Evolutionary conservation across 2,329 filamentous ascomycete genomes (phyloP).

Genomic region (Pestalotiopsis sp.): DNA sequence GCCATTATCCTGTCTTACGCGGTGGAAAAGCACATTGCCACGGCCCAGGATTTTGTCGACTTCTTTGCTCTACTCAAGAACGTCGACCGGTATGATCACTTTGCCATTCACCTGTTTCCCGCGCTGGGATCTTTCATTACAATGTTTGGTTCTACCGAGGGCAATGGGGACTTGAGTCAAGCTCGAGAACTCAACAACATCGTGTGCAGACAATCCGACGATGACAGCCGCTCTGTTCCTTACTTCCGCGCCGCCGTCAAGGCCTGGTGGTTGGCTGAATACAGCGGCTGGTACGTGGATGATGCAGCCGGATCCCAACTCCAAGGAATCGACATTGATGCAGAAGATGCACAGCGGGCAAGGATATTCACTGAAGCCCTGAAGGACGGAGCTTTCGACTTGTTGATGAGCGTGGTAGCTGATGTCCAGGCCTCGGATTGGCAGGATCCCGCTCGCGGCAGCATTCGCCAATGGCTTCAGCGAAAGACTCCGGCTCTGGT

Average conservation of each 20-base stretch:
- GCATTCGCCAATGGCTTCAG: slow-evolving; percentile 81
- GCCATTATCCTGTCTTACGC: slow-evolving; percentile 79
- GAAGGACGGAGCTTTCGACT: slow-evolving; percentile 90
- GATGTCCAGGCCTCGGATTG: slow-evolving; percentile 81
- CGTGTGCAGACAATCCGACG: slow-evolving; percentile 68
- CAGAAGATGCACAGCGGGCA: slow-evolving; percentile 72
- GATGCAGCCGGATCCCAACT: slow-evolving; percentile 63
- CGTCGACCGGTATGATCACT: slow-evolving; percentile 73
- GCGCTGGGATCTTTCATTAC: slow-evolving; percentile 76
- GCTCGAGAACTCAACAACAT: slow-evolving; percentile 71
- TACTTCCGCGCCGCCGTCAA: slow-evolving; percentile 79
- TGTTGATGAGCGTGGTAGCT: slow-evolving; percentile 81
- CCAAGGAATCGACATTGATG: slow-evolving; percentile 65
- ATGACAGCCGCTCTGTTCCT: slow-evolving; percentile 70
- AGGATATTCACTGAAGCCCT: slow-evolving; percentile 76
- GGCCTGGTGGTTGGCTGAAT: slow-evolving; percentile 90
- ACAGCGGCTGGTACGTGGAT: slow-evolving; percentile 87
- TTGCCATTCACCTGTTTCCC: slow-evolving; percentile 77
- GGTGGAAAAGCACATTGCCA: slow-evolving; percentile 74
- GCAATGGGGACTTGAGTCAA: slow-evolving; percentile 66
- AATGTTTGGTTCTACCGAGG: slow-evolving; percentile 77
- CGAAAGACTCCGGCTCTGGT: slow-evolving; percentile 74
- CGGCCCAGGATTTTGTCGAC: slow-evolving; percentile 71
- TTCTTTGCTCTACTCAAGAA: slow-evolving; percentile 71
- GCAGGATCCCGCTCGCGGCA: slow-evolving; percentile 84